These are phyloP conservation scores for Xanthoceras sorbifolium DNA, from an alignment of 345 rosid genomes.

Conservation along the genomic window DNA sequence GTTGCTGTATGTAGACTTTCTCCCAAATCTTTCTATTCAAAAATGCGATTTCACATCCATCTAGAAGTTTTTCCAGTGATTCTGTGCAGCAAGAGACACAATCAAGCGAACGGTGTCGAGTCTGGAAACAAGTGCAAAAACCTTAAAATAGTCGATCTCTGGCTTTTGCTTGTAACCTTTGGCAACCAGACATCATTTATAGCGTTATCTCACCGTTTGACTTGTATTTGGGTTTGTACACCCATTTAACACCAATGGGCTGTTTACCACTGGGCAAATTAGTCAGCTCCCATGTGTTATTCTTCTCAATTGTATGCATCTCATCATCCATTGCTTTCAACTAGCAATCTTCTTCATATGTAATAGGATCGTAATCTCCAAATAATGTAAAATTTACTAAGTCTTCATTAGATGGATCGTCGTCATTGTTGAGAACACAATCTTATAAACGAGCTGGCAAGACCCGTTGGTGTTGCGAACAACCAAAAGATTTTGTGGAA, in stretches of 20 bases:
- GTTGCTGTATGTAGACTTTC: too few relatives aligned
- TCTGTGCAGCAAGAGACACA: too few relatives aligned
- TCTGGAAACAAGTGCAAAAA: too few relatives aligned
- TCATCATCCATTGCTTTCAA: too few relatives aligned
- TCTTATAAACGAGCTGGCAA: neutral
- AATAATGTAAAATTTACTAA: neutral
- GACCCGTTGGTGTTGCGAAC: neutral
- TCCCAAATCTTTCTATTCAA: too few relatives aligned
- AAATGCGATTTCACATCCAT: too few relatives aligned
- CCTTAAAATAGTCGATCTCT: too few relatives aligned
- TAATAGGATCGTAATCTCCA: neutral
- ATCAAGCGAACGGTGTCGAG: too few relatives aligned
- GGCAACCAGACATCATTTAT: too few relatives aligned
- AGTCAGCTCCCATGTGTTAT: neutral
- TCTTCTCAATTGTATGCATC: neutral
- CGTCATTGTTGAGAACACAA: neutral
- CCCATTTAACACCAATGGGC: neutral
- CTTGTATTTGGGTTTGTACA: neutral
- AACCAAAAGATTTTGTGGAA: neutral
- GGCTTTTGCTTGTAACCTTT: too few relatives aligned
- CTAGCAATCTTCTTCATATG: too few relatives aligned
- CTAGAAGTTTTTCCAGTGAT: too few relatives aligned
- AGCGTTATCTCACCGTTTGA: neutral
- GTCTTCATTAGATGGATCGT: neutral
- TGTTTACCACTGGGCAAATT: neutral